Conservation (phyloP, 129 eudicot species). For the Chrysanthemum lavandulifolium region DNA sequence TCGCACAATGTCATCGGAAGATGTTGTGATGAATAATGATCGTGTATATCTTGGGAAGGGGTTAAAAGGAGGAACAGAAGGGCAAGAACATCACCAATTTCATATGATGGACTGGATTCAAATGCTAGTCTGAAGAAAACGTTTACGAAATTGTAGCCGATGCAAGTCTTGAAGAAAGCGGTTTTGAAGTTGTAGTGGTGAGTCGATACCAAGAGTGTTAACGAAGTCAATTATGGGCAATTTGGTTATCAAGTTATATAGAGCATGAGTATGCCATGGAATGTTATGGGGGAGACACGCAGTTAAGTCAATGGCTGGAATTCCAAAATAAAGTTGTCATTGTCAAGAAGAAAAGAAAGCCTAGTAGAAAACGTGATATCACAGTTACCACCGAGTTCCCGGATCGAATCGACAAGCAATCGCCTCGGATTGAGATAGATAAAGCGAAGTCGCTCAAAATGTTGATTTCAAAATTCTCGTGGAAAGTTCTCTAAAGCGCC, state of each 20-base stretch:
- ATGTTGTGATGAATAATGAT: slow-evolving; percentile 31
- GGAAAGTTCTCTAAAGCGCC: slow-evolving; percentile 25
- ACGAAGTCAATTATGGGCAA: slow-evolving; percentile 53
- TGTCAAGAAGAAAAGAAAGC: slow-evolving; percentile 71
- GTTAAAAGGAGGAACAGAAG: slow-evolving; percentile 56
- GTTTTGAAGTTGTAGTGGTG: slow-evolving; percentile 52
- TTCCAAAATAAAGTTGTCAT: slow-evolving; percentile 50
- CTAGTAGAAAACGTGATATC: slow-evolving; percentile 49
- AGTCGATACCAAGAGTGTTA: slow-evolving; percentile 51
- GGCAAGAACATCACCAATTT: slow-evolving; percentile 51
- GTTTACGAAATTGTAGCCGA: no score
- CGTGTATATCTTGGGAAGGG: slow-evolving; percentile 36
- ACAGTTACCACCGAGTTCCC: slow-evolving; percentile 35
- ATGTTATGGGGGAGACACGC: slow-evolving; percentile 28
- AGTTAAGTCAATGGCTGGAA: slow-evolving; percentile 52
- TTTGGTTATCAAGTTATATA: slow-evolving; percentile 42
- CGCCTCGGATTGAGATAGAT: slow-evolving; percentile 29
- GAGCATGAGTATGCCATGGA: slow-evolving; percentile 40
- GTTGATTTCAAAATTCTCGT: no score
- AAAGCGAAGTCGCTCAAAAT: slow-evolving; percentile 28
- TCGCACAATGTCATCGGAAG: slow-evolving; percentile 36
- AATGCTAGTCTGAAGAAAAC: no score
- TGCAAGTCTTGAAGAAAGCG: slow-evolving; percentile 57
- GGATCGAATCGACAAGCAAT: slow-evolving; percentile 2
- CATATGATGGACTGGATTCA: slow-evolving; percentile 39